These are phyloP conservation scores for Tuber calosporum DNA, from an alignment of 495 filamentous ascomycete genomes.

Conservation along the genomic window DNA sequence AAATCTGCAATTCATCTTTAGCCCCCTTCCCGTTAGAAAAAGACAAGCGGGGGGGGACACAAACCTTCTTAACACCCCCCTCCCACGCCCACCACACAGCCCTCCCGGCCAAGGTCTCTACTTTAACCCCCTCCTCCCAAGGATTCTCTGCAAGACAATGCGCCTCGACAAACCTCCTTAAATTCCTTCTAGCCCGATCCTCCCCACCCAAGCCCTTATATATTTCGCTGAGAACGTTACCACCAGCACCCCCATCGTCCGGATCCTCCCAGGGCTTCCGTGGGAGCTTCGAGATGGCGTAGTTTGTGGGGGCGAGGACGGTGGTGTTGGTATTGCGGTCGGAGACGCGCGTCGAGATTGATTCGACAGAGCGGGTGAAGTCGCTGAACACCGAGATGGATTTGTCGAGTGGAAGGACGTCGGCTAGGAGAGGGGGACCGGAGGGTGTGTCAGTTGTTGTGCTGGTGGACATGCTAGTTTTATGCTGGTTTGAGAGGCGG, in stretches of 20 bases:
- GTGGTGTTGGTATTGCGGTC: constrained; percentile 68
- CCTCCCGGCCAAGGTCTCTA: constrained; percentile 60
- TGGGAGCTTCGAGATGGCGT: constrained; percentile 67
- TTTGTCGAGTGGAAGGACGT: constrained; percentile 75
- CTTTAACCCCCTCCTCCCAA: constrained; percentile 70
- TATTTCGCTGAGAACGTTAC: constrained; percentile 52
- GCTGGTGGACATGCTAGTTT: constrained; percentile 16
- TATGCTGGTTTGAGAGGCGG: background rate
- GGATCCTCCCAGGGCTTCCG: constrained; percentile 93
- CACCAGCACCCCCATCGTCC: constrained; percentile 64
- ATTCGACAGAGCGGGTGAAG: constrained; percentile 72
- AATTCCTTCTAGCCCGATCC: constrained; percentile 69
- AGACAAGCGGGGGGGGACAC: constrained; percentile 34
- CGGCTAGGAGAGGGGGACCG: constrained; percentile 56
- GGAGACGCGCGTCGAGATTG: constrained; percentile 62
- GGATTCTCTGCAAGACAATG: constrained; percentile 72
- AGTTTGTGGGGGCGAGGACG: constrained; percentile 81
- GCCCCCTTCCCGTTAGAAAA: background rate
- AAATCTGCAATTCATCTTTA: constrained; percentile 47
- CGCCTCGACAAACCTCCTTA: constrained; percentile 77
- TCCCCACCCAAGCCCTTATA: constrained; percentile 74
- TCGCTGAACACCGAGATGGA: constrained; percentile 82
- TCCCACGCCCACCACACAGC: constrained; percentile 76
- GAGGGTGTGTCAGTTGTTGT: constrained; percentile 28
- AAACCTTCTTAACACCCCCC: constrained; percentile 63